Conservation (phyloP, 768 basidiomycete species). For the Pleurotus tuoliensis region DNA sequence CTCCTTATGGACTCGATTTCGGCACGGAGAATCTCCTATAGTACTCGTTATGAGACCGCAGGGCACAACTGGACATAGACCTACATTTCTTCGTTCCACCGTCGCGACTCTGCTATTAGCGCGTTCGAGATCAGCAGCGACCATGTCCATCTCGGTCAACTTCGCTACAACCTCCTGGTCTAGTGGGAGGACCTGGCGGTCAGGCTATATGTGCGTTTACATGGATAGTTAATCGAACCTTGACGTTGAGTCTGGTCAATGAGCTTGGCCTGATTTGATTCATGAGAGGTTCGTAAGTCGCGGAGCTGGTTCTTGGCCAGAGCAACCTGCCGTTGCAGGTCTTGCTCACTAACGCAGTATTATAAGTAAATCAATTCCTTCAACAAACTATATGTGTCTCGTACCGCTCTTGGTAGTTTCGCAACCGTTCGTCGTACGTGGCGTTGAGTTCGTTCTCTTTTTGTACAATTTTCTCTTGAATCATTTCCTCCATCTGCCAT, state of each 20-base stretch:
- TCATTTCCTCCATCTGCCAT: slow-evolving; percentile 87
- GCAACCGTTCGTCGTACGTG: slow-evolving; percentile 91
- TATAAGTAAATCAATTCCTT: neutral
- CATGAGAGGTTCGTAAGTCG: slow-evolving; percentile 87
- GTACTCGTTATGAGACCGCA: neutral
- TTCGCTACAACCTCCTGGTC: slow-evolving; percentile 92
- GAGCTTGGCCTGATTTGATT: slow-evolving; percentile 89
- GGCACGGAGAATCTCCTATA: slow-evolving; percentile 87
- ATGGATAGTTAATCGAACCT: slow-evolving; percentile 40
- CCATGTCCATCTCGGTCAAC: slow-evolving; percentile 91
- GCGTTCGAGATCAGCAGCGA: slow-evolving; percentile 88
- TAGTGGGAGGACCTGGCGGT: slow-evolving; percentile 21
- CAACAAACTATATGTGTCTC: slow-evolving; percentile 15
- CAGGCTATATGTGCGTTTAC: neutral
- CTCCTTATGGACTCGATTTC: slow-evolving; percentile 90
- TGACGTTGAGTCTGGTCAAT: slow-evolving; percentile 89
- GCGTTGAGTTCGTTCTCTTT: slow-evolving; percentile 98
- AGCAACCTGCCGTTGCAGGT: slow-evolving; percentile 88
- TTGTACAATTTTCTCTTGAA: slow-evolving; percentile 81
- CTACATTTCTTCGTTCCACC: slow-evolving; percentile 89
- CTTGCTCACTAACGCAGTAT: slow-evolving; percentile 67
- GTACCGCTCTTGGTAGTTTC: slow-evolving; percentile 95
- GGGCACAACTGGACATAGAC: slow-evolving; percentile 16
- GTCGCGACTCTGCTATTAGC: slow-evolving; percentile 93
- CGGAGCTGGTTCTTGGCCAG: slow-evolving; percentile 85